A percentile compares a stretch with the other conserved stretches of the same genome.
phyloP scores from a whole-genome alignment of 139 green algal genomes.

The Chlorella sp. region DNA sequence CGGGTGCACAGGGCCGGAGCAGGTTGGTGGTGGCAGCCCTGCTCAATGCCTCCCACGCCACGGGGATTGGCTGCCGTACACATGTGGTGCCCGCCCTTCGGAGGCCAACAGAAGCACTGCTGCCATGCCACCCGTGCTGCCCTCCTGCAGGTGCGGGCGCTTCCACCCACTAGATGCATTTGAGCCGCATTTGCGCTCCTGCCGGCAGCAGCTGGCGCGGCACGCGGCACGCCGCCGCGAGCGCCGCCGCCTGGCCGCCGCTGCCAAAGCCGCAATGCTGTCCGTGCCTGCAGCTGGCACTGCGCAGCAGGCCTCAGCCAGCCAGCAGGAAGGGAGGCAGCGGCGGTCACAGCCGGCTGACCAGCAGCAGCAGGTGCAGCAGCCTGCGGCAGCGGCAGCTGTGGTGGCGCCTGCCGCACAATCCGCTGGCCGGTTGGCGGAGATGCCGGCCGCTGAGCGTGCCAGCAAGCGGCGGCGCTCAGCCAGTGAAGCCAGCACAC shows the following conservation, averaged over 20 bases:
- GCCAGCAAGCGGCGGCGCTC: no score
- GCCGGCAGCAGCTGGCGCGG: neutral
- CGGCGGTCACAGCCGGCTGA: neutral
- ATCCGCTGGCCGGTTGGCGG: no score
- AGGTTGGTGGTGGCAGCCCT: neutral
- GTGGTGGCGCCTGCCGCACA: neutral
- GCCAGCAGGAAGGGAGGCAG: neutral
- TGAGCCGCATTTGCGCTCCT: neutral
- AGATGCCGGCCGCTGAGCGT: no score
- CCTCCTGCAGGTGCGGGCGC: neutral
- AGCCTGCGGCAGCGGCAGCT: neutral
- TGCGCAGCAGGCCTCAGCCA: neutral
- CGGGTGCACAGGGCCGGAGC: no score
- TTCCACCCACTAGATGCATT: neutral
- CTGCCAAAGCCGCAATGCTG: neutral
- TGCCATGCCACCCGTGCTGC: neutral
- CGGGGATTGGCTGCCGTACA: neutral
- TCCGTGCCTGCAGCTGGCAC: neutral
- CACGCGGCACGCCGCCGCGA: neutral
- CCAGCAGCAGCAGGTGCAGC: neutral
- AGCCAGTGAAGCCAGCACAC: no score
- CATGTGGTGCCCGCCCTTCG: no score
- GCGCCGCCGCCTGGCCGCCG: neutral
- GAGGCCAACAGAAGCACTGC: no score
- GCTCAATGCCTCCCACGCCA: neutral